These are phyloP conservation scores for Sequoia sempervirens DNA, from an alignment of 75 land plant genomes.

Conservation along the genomic window DNA sequence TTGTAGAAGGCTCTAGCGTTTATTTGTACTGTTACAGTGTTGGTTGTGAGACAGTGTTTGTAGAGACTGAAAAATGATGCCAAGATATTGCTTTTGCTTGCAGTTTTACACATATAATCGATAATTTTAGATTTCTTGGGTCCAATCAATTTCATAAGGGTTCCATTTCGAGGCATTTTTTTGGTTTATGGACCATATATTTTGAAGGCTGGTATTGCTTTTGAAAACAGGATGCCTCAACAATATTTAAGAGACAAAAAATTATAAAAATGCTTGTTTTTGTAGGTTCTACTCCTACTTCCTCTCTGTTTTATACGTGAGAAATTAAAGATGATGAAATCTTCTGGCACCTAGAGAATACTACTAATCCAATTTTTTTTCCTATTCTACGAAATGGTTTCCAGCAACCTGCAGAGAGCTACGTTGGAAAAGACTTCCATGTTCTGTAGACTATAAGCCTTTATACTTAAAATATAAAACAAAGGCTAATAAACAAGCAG, in stretches of 20 bases:
- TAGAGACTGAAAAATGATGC: too few species aligned
- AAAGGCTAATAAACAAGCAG: not conserved
- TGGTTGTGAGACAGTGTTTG: not conserved
- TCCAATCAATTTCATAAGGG: too few species aligned
- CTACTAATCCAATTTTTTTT: not conserved
- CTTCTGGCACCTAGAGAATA: not conserved
- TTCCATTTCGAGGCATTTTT: too few species aligned
- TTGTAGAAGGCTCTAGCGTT: not conserved
- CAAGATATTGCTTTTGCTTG: too few species aligned
- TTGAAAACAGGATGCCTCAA: too few species aligned
- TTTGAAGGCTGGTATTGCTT: too few species aligned
- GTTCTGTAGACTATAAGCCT: not conserved
- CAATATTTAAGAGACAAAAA: too few species aligned
- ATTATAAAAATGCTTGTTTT: too few species aligned
- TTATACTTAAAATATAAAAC: not conserved
- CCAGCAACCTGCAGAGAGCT: not conserved
- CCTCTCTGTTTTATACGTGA: not conserved
- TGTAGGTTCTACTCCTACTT: not conserved
- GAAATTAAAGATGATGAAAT: not conserved
- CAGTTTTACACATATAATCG: too few species aligned
- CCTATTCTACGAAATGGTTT: not conserved
- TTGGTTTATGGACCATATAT: too few species aligned
- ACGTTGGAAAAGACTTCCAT: not conserved
- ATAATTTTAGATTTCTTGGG: too few species aligned
- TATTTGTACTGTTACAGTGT: too few species aligned